Evolutionary conservation across 768 basidiomycete genomes (phyloP).

Genomic region (Mycena vulgaris): DNA sequence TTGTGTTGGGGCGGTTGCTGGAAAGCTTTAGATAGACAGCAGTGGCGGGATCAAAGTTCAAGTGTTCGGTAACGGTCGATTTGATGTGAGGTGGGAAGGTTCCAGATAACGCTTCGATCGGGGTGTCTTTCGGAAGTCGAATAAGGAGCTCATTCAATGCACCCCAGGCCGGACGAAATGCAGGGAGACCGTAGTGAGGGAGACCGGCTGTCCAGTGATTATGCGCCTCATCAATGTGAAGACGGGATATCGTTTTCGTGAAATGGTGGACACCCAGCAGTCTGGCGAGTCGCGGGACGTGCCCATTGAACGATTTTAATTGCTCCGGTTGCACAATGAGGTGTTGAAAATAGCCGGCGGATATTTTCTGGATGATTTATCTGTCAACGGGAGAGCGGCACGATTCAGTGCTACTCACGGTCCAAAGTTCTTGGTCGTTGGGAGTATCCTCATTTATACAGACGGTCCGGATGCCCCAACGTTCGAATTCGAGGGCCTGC

Average conservation of each 20-base stretch:
- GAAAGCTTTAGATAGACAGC: constrained; percentile 27
- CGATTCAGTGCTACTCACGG: constrained; percentile 5
- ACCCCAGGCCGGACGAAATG: constrained; percentile 46
- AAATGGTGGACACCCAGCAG: constrained; percentile 32
- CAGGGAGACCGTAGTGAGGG: constrained; percentile 35
- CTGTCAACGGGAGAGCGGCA: neutral
- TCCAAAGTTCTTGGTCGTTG: constrained; percentile 39
- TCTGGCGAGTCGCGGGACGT: constrained; percentile 36
- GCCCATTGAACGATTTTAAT: constrained; percentile 33
- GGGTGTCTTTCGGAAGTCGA: constrained; percentile 21
- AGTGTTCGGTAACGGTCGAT: constrained; percentile 32
- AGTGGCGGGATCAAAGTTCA: constrained; percentile 3
- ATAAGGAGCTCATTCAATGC: constrained; percentile 19
- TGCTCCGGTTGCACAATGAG: constrained; percentile 42
- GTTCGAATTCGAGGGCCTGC: constrained; percentile 27
- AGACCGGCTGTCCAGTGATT: constrained; percentile 31
- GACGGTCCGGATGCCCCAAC: constrained; percentile 40
- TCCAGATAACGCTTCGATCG: constrained; percentile 38
- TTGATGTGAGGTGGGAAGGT: constrained; percentile 45
- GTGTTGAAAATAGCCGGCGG: constrained; percentile 22
- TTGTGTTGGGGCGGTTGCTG: neutral
- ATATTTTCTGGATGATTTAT: constrained; percentile 21
- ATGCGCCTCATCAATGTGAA: constrained; percentile 46
- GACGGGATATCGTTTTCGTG: constrained; percentile 17
- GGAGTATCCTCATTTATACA: constrained; percentile 40